phyloP scores from a whole-genome alignment of 495 filamentous ascomycete species.

The Trichoderma orchidacearum region DNA sequence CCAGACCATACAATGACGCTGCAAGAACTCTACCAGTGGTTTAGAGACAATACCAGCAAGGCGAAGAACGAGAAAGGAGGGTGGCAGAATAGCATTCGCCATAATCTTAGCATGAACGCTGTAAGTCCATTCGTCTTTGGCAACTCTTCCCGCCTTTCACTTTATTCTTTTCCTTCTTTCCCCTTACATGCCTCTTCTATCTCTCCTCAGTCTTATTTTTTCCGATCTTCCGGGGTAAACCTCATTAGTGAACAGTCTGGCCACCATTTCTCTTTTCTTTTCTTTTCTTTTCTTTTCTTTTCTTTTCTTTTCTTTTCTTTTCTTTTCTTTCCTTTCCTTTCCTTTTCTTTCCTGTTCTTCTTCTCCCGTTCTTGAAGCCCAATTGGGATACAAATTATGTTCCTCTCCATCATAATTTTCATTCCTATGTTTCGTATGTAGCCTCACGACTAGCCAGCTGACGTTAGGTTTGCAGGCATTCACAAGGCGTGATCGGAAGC shows the following conservation, averaged over 20 bases:
- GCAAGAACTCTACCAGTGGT: slow-evolving; percentile 85
- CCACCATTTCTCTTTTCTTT: too few species aligned
- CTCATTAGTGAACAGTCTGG: too few species aligned
- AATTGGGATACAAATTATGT: too few species aligned
- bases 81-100: slow-evolving; percentile 95
- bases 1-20: slow-evolving; percentile 58
- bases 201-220: background rate
- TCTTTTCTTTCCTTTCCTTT: background rate
- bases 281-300: too few species aligned
- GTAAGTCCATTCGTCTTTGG: slow-evolving; percentile 37
- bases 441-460: too few species aligned
- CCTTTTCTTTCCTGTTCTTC: background rate
- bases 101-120: slow-evolving; percentile 93
- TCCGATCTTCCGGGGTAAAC: background rate
- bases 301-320: too few species aligned
- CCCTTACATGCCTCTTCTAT: background rate
- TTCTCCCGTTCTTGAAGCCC: background rate
- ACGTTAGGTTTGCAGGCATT: too few species aligned
- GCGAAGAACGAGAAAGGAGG: slow-evolving; percentile 53
- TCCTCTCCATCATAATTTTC: background rate
- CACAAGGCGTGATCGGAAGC: slow-evolving; percentile 21
- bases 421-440: too few species aligned
- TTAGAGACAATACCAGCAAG: slow-evolving; percentile 67
- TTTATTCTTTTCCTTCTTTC: background rate
- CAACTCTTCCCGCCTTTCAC: background rate